Evolutionary conservation across 2,329 filamentous ascomycete genomes (phyloP), one percentile per base, ranked within the genome.

Genomic region (Trichoderma sp.): DNA sequence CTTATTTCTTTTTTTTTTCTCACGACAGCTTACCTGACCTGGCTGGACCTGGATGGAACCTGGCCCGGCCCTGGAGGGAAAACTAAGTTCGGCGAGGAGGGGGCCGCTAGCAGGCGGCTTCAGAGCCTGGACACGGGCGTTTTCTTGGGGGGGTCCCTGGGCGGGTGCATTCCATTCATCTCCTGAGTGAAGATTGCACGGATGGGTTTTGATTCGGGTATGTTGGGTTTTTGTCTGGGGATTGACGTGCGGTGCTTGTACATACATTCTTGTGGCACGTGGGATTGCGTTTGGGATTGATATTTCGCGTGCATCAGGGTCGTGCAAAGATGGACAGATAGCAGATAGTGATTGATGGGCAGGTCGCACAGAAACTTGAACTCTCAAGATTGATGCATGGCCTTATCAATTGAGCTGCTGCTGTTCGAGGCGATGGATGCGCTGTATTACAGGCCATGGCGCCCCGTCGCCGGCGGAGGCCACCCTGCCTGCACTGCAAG

Each of bases 31-130:
- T 59, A 59, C 57, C 15, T 39, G 13, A 17, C 36, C 36, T 39
- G 36, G 36, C 32, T 67, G 63, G 63, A 36, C 28, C 47, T 43
- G 26, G 62, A 26, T 43, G 26, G 43, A 26, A 15, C 62, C 62
- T 65, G 62, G 62, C 61, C 36, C 36, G 61, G 57, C 15, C 57
- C 28, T 32, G 61, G 61, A n/a, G 34, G 36, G 43, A 50, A 59
- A 59, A 58, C 20, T 43, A 59, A 68, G 65, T 30, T 59, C 32
- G 57, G 66, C 53, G 66, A 58, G 23, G 28, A 32, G 57, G 32
- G 66, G 36, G 64, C 64, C 65, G 55, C 65, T 68, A 59, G 36
- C 32, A 59, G 55, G 55, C 55, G 28, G 55, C 55, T 59, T 59
- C 55, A 59, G 28, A 59, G 55, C 55, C 55, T 47, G 53, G 65